These are phyloP conservation scores for Boletus sp. DNA, from an alignment of 768 basidiomycete genomes.

Conservation along the genomic window DNA sequence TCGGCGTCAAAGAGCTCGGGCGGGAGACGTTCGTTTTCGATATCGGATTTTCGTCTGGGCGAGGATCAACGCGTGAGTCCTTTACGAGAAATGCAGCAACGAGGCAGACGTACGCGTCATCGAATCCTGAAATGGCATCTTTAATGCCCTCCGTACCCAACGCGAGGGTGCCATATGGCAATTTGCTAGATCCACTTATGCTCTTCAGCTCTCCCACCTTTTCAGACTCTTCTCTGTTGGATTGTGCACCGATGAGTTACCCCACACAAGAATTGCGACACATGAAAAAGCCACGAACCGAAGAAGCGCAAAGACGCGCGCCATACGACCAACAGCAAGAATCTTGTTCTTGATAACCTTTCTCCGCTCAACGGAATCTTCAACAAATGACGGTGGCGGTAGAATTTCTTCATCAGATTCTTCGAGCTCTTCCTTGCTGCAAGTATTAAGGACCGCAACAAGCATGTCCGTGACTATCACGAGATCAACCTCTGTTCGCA, in stretches of 20 bases:
- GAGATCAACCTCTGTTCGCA: conserved; percentile 1
- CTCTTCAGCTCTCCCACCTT: conserved; percentile 95
- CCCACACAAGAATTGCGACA: background rate
- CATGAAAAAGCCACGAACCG: conserved; percentile 60
- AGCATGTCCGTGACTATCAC: conserved; percentile 94
- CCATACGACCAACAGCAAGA: conserved; percentile 94
- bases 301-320: conserved; percentile 91
- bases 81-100: too few species aligned
- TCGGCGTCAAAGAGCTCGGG: conserved; percentile 87
- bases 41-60: conserved; percentile 91
- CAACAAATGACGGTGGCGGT: conserved; percentile 36
- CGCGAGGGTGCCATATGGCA: conserved; percentile 83
- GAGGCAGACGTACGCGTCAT: conserved; percentile 85
- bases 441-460: conserved; percentile 93
- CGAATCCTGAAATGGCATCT: conserved; percentile 90
- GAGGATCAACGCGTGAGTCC: background rate
- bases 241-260: background rate
- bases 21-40: conserved; percentile 98
- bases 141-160: conserved; percentile 93
- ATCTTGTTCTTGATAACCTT: conserved; percentile 98
- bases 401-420: conserved; percentile 57
- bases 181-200: conserved; percentile 70
- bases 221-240: conserved; percentile 90
- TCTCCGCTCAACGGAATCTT: conserved; percentile 68
- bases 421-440: conserved; percentile 94